A percentile compares a stretch with the other conserved stretches of the same genome.
phyloP scores from a whole-genome alignment of 2,329 filamentous ascomycete genomes.

The Scedosporium dehoogii region DNA sequence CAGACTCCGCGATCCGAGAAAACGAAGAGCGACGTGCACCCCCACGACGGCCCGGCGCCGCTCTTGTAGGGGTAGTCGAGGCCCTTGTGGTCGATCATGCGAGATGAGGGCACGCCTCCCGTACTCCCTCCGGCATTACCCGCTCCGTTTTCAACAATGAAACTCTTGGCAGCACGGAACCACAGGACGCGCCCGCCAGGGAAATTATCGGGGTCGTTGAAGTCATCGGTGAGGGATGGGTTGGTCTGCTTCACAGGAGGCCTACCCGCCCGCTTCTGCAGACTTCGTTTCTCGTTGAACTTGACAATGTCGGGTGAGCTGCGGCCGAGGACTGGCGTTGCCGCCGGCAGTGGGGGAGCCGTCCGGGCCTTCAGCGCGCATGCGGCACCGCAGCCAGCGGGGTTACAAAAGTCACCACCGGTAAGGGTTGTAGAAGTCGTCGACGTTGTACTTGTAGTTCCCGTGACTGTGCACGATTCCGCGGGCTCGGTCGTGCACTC shows the following conservation, averaged over 20 bases:
- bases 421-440: neutral
- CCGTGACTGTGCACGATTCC: neutral
- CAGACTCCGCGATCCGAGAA: neutral
- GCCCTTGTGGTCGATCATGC: neutral
- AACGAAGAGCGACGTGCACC: neutral
- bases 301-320: neutral
- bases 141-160: neutral
- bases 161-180: neutral
- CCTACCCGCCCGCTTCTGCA: neutral
- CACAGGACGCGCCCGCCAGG: neutral
- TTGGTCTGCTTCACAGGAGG: neutral
- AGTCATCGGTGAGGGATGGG: neutral
- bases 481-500: neutral
- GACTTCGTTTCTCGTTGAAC: neutral
- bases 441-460: neutral
- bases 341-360: neutral
- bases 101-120: neutral
- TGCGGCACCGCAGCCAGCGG: neutral
- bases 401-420: neutral
- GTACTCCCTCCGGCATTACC: neutral
- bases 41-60: neutral
- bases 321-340: neutral
- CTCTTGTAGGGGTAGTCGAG: neutral
- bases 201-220: neutral
- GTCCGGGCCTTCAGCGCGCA: neutral